phyloP scores from a whole-genome alignment of 192 early-diverging fungal genomes.

The Piromyces sp. region DNA sequence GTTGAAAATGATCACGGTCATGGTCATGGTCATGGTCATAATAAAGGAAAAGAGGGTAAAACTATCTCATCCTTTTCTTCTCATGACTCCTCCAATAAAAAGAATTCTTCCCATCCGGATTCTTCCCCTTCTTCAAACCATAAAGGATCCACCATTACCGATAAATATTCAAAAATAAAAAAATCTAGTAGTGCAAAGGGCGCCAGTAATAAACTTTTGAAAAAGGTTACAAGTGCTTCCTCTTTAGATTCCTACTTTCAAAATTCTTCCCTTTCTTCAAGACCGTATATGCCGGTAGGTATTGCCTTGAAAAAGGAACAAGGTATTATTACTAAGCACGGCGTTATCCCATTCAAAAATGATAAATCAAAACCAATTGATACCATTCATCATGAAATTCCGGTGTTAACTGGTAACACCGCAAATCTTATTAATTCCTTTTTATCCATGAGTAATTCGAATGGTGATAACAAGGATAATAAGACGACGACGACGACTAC shows the following conservation, averaged over 20 bases:
- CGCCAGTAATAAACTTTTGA: not conserved
- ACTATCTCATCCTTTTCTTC: too few relatives aligned
- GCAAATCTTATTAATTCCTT: not conserved
- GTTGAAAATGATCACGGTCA: too few relatives aligned
- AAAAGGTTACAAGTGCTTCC: not conserved
- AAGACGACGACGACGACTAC: too few relatives aligned
- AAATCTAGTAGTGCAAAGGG: not conserved
- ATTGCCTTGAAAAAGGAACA: not conserved
- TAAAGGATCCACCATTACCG: not conserved
- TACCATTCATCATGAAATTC: not conserved
- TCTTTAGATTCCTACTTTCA: not conserved
- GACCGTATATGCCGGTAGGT: not conserved
- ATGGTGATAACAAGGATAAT: not conserved
- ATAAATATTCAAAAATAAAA: not conserved
- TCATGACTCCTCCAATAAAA: too few relatives aligned
- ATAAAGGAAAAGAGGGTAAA: too few relatives aligned
- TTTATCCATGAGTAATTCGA: not conserved
- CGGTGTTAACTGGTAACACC: not conserved
- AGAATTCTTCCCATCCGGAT: too few relatives aligned
- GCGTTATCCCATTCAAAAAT: not conserved
- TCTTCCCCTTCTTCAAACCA: too few relatives aligned
- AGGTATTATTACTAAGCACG: not conserved
- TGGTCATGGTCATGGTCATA: too few relatives aligned
- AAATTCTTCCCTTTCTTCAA: not conserved
- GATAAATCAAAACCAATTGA: not conserved